Conservation (phyloP, 805 yeast species). For the Candida vartiovaarae region DNA sequence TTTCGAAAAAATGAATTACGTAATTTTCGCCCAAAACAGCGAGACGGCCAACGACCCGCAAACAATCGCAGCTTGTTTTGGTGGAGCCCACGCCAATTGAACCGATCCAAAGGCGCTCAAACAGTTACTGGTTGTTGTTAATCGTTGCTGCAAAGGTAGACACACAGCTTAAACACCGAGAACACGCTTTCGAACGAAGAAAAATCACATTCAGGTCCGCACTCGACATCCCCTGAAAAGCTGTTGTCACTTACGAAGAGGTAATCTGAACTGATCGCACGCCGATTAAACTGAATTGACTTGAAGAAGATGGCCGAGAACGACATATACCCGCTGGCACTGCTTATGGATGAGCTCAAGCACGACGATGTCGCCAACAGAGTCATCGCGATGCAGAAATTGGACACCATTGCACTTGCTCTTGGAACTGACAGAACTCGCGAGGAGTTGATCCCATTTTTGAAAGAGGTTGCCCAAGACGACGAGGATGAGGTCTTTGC, state of each 20-base stretch:
- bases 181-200: too few species aligned
- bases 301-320: constrained; percentile 3
- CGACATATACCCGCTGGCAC: constrained; percentile 81
- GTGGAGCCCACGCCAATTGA: too few species aligned
- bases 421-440: constrained; percentile 91
- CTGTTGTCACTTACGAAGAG: neutral
- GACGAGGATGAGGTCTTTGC: constrained; percentile 98
- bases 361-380: constrained; percentile 94
- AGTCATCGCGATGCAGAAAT: constrained; percentile 88
- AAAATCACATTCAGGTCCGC: too few species aligned
- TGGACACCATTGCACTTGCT: constrained; percentile 92
- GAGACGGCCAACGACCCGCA: constrained; percentile 1
- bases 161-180: too few species aligned
- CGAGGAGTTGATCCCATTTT: constrained; percentile 81
- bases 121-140: too few species aligned
- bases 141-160: too few species aligned
- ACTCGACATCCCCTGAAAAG: too few species aligned
- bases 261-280: neutral
- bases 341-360: constrained; percentile 92
- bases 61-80: neutral
- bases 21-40: neutral
- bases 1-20: too few species aligned
- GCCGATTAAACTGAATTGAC: neutral
- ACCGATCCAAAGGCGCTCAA: too few species aligned
- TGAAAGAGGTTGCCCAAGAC: constrained; percentile 81